phyloP scores from a whole-genome alignment of 192 early-diverging fungal species.

The Coemansia sp. region DNA sequence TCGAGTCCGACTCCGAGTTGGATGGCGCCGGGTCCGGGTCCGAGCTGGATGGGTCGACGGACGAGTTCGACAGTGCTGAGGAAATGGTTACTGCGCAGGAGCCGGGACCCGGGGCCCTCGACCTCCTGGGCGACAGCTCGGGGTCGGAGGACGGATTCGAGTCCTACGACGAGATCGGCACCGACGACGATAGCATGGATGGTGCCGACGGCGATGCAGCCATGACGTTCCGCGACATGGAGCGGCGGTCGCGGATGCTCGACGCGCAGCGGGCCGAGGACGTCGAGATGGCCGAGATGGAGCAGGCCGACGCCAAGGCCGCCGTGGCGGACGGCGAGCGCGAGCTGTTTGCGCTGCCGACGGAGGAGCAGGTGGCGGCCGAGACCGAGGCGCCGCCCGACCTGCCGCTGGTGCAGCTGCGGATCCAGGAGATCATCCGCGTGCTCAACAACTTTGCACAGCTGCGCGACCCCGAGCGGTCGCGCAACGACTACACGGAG shows the following conservation, averaged over 20 bases:
- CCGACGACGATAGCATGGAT: slow-evolving; percentile 23
- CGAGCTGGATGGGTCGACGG: slow-evolving; percentile 45
- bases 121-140: slow-evolving; percentile 42
- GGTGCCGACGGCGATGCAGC: slow-evolving; percentile 2
- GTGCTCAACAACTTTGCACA: slow-evolving; percentile 89
- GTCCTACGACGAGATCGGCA: slow-evolving; percentile 55
- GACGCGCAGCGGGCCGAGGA: slow-evolving; percentile 56
- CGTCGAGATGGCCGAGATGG: slow-evolving; percentile 69
- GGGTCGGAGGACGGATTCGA: slow-evolving; percentile 33
- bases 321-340: slow-evolving; percentile 56
- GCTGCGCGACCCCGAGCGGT: slow-evolving; percentile 68
- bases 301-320: slow-evolving; percentile 65
- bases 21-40: slow-evolving; percentile 27
- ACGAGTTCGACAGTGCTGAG: slow-evolving; percentile 45
- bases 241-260: slow-evolving; percentile 68
- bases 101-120: slow-evolving; percentile 19
- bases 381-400: slow-evolving; percentile 67
- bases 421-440: slow-evolving; percentile 89
- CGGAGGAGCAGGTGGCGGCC: slow-evolving; percentile 65
- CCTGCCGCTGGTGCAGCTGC: slow-evolving; percentile 72
- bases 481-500: slow-evolving; percentile 82
- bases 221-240: slow-evolving; percentile 63
- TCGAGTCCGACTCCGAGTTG: slow-evolving; percentile 54
- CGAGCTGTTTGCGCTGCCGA: slow-evolving; percentile 59
- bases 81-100: slow-evolving; percentile 47